Conservation (phyloP, 345 rosid genomes). For the Citrus medica region DNA sequence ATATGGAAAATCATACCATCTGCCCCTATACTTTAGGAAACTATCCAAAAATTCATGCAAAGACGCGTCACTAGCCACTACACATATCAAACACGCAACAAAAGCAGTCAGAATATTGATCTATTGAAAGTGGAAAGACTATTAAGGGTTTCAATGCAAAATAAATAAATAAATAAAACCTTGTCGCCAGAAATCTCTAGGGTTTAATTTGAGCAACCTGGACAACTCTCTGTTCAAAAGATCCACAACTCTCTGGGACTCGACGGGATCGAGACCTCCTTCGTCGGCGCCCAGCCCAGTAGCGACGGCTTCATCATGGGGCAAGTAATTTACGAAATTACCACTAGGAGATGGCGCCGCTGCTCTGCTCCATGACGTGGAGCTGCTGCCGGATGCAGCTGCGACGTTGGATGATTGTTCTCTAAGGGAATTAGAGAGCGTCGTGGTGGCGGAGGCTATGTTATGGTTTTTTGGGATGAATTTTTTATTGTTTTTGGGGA, state of each 20-base stretch:
- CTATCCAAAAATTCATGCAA: conserved; percentile 77
- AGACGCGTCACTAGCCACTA: conserved; percentile 79
- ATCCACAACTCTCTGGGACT: conserved; percentile 95
- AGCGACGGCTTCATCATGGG: conserved; percentile 95
- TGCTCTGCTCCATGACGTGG: conserved; percentile 20
- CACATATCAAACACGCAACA: not conserved
- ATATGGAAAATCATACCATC: conserved; percentile 95
- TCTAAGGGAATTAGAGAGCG: conserved; percentile 65
- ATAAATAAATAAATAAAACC: conserved; percentile 31
- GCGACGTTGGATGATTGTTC: conserved; percentile 39
- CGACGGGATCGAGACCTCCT: conserved; percentile 88
- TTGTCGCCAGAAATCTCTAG: conserved; percentile 86
- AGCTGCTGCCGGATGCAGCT: conserved; percentile 8
- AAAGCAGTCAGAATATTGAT: not conserved
- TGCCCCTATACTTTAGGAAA: conserved; percentile 77
- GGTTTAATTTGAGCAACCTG: conserved; percentile 69
- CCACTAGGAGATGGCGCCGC: conserved; percentile 35
- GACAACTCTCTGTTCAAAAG: conserved; percentile 80
- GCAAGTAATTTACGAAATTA: conserved; percentile 77
- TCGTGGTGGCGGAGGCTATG: conserved; percentile 14
- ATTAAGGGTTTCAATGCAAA: not conserved
- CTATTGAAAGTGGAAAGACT: no score
- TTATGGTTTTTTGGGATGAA: conserved; percentile 48
- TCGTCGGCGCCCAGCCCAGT: conserved; percentile 68
- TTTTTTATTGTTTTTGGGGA: conserved; percentile 37